These are phyloP conservation scores for Clavispora carvajalis DNA, from an alignment of 805 yeast species.

Conservation along the genomic window DNA sequence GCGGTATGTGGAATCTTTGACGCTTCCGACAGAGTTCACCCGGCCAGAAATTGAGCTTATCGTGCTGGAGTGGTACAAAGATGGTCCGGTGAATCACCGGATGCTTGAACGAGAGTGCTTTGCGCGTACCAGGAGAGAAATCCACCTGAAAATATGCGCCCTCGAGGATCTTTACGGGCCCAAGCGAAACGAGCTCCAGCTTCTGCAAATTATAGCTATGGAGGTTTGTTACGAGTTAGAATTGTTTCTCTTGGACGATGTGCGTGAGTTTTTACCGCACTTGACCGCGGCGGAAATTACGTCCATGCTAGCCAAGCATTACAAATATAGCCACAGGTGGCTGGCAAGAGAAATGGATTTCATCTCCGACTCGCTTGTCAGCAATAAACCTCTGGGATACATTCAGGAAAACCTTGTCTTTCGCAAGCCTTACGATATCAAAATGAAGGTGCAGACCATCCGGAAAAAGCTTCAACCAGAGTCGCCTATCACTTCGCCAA, in stretches of 20 bases:
- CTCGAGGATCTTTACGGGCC: constrained; percentile 12
- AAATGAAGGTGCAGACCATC: constrained; percentile 1
- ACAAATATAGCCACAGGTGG: constrained; percentile 12
- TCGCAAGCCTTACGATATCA: constrained; percentile 8
- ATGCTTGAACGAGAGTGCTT: constrained; percentile 12
- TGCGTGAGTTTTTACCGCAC: constrained; percentile 7
- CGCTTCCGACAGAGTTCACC: constrained; percentile 4
- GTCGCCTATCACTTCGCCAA: not conserved
- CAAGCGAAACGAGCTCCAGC: constrained; percentile 5
- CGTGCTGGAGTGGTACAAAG: constrained; percentile 14
- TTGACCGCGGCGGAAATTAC: constrained; percentile 6
- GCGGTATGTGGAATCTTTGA: constrained; percentile 1
- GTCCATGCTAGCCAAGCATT: constrained; percentile 5
- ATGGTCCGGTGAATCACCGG: constrained; percentile 8
- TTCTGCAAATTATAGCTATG: constrained; percentile 11
- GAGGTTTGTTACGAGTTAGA: constrained; percentile 9
- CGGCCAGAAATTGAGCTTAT: constrained; percentile 12
- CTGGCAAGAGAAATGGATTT: constrained; percentile 6
- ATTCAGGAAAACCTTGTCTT: constrained; percentile 7
- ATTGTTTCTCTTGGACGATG: constrained; percentile 4
- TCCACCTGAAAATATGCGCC: constrained; percentile 7
- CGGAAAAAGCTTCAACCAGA: not conserved
- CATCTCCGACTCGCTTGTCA: constrained; percentile 6
- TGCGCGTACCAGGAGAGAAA: constrained; percentile 4
- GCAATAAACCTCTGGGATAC: constrained; percentile 3